These are phyloP conservation scores for Dothistroma septosporum DNA, from an alignment of 2,329 filamentous ascomycete genomes.

Conservation along the genomic window DNA sequence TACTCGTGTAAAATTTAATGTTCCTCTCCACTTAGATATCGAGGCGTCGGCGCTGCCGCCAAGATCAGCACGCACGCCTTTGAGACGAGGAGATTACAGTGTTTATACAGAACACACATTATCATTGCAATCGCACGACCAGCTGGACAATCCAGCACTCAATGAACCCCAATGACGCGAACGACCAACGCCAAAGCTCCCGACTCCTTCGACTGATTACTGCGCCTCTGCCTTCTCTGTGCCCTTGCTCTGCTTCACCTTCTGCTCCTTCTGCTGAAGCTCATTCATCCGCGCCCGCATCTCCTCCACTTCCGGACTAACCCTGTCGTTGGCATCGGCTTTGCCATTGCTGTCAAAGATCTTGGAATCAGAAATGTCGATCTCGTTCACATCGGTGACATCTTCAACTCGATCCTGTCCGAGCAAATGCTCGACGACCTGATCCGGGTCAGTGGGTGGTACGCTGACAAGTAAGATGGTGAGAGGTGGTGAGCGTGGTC, in stretches of 20 bases:
- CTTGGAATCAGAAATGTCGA: neutral
- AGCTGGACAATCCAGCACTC: neutral
- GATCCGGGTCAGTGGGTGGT: neutral
- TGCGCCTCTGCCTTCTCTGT: constrained; percentile 7
- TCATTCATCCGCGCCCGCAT: constrained; percentile 1
- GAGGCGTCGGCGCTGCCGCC: neutral
- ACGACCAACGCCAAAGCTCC: constrained; percentile 7
- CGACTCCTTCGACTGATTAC: constrained; percentile 17
- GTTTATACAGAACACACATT: neutral
- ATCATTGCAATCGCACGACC: neutral
- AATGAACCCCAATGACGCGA: constrained; percentile 2
- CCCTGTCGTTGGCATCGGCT: neutral
- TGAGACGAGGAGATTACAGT: too few species aligned
- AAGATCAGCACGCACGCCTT: neutral
- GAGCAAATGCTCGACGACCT: neutral
- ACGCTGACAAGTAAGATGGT: neutral
- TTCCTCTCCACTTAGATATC: neutral
- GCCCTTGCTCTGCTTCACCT: constrained; percentile 8
- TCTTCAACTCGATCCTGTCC: neutral
- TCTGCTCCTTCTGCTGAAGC: neutral
- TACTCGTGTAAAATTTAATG: neutral
- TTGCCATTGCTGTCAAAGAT: neutral
- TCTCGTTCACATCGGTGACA: neutral
- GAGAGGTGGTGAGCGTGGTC: neutral
- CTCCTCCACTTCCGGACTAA: constrained; percentile 6